These are phyloP conservation scores for Candida sojae DNA, from an alignment of 1,139 yeast species.

Conservation along the genomic window DNA sequence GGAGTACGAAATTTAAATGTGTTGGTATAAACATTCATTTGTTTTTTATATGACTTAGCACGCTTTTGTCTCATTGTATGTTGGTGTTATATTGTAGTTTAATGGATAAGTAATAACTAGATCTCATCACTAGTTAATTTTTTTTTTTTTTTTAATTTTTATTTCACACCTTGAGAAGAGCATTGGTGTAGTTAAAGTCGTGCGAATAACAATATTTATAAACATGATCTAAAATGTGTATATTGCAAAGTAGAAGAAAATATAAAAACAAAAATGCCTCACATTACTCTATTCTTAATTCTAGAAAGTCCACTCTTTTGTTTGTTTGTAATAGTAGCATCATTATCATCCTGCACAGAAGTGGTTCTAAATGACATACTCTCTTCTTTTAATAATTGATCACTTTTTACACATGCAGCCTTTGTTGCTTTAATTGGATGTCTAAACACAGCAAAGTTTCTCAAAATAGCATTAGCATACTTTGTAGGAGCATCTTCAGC, in stretches of 20 bases:
- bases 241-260: background rate
- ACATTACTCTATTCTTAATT: conserved; percentile 8
- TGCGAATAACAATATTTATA: background rate
- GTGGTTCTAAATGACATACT: conserved; percentile 49
- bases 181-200: background rate
- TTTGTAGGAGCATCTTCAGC: conserved; percentile 59
- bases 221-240: background rate
- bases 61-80: conserved; percentile 85
- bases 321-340: conserved; percentile 4
- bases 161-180: background rate
- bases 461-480: conserved; percentile 46
- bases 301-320: conserved; percentile 6
- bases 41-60: conserved; percentile 92
- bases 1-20: conserved; percentile 94
- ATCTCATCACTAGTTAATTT: background rate
- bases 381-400: conserved; percentile 52
- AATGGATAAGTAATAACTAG: background rate
- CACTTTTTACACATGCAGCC: conserved; percentile 34
- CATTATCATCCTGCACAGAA: conserved; percentile 8
- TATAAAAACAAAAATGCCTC: background rate
- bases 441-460: conserved; percentile 46
- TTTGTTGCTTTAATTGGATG: conserved; percentile 20
- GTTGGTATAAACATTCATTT: conserved; percentile 79
- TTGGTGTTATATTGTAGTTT: background rate
- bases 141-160: conserved; percentile 1